phyloP scores from a whole-genome alignment of 75 land plant species.

The Sequoia sempervirens region DNA sequence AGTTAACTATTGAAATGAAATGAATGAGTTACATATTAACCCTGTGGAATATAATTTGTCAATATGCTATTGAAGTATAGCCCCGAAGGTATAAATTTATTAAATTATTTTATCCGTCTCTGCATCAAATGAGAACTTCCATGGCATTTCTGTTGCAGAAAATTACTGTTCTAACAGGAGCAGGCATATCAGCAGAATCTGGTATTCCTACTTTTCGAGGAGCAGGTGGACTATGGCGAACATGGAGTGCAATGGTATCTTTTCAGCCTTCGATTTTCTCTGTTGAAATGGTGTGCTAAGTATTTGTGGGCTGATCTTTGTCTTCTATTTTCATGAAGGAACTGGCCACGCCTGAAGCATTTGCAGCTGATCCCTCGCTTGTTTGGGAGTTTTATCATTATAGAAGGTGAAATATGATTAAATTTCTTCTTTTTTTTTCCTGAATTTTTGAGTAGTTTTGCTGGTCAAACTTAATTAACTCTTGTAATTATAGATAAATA shows the following conservation, averaged over 20 bases:
- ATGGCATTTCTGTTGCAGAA: conserved; percentile 29
- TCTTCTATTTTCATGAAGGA: conserved; percentile 25
- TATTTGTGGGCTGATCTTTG: background rate
- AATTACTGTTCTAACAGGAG: conserved; percentile 47
- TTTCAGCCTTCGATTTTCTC: conserved; percentile 9
- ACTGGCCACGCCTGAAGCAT: conserved; percentile 49
- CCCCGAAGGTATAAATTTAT: background rate
- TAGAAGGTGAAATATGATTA: conserved; percentile 23
- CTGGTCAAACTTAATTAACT: background rate
- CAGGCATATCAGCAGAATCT: conserved; percentile 57
- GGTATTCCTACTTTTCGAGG: conserved; percentile 57
- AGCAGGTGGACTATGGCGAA: conserved; percentile 47
- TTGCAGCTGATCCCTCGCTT: conserved; percentile 40
- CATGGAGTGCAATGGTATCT: conserved; percentile 45
- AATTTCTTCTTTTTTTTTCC: background rate
- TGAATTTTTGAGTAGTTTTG: background rate
- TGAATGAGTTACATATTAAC: background rate
- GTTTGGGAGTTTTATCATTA: conserved; percentile 62
- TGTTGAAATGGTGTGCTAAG: background rate
- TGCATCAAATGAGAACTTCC: background rate
- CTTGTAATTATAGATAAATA: background rate
- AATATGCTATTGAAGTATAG: background rate
- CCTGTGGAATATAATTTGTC: background rate
- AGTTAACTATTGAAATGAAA: background rate
- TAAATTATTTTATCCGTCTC: background rate